Base-by-base conservation (phyloP, 352 stramenopile species). In the Phytophthora cryptogea region DNA sequence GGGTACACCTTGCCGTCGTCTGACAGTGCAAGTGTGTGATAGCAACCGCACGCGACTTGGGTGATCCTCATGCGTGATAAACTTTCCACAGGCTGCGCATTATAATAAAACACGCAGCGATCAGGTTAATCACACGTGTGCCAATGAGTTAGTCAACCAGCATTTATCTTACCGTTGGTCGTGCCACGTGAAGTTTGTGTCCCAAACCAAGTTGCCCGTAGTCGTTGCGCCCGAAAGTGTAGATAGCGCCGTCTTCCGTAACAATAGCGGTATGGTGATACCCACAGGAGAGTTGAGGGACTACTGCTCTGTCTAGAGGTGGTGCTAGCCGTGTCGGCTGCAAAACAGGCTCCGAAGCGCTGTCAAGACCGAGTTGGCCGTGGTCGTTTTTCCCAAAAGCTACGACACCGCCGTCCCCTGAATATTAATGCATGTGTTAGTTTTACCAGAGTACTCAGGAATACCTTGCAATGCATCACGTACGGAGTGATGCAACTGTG, bases 311-410 rank as follows among this genome's bases (percentile, higher is more conserved):
- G 40, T 94, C 81, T n/a, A 96, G 63, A 6, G 70, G 71, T 2
- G 74, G 61, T 3, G 62, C 60, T 26, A 93, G 58, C 13, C 76
- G 66, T 4, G 76, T 71, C 3, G 89, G 86, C 30, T 74, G 55
- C 8, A 83, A 62, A 8, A 81, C 72, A 1, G 72, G 76, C 14
- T 75, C 60, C 0, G 82, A 87, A 8, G 55, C 46, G n/a, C 62
- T 55, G 3, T 87, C 76, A 9, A 97, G 42, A 1, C 91, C 93
- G 26, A 98, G 76, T 60, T 97, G 90, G 0, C 91, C 92, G 48
- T 97, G 88, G 27, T 98, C 92, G 62, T 98, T 98, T 71, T 97
- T 97, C 5, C 92, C 92, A 52, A 94, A 97, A 7, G 83, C 82
- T 33, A 88, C 88, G 14, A 97, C 68, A 2, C 79, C 77, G 16